Conservation (phyloP, 805 yeast species). For the Grigorovia yakushimaensis region DNA sequence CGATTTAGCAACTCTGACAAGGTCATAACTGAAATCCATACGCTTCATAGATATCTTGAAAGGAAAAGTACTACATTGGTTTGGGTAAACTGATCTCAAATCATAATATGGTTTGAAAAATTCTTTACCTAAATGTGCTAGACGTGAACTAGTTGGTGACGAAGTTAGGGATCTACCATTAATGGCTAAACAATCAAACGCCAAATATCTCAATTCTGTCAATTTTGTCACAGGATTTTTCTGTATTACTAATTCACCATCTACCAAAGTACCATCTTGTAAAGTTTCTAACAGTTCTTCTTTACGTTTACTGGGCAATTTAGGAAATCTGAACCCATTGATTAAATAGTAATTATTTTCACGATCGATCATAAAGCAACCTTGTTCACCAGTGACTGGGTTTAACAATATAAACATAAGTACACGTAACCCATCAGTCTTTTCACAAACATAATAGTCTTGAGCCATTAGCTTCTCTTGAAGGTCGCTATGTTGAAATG, state of each 20-base stretch:
- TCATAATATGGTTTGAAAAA: slow-evolving; percentile 76
- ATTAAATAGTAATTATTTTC: slow-evolving; percentile 78
- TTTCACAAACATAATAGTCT: slow-evolving; percentile 93
- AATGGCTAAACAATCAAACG: slow-evolving; percentile 84
- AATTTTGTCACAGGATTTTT: slow-evolving; percentile 42
- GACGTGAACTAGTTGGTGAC: slow-evolving; percentile 66
- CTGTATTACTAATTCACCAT: slow-evolving; percentile 86
- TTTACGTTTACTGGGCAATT: slow-evolving; percentile 26
- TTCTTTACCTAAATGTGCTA: slow-evolving; percentile 76
- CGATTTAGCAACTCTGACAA: slow-evolving; percentile 63
- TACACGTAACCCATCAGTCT: slow-evolving; percentile 87
- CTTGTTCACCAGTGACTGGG: slow-evolving; percentile 72
- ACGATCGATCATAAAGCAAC: slow-evolving; percentile 80
- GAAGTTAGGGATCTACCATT: slow-evolving; percentile 64
- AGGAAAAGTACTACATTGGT: slow-evolving; percentile 66
- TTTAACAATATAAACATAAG: slow-evolving; percentile 54
- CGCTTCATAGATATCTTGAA: slow-evolving; percentile 79
- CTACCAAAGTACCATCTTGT: slow-evolving; percentile 83
- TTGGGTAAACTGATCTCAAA: slow-evolving; percentile 60
- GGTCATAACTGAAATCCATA: slow-evolving; percentile 76
- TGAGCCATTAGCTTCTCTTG: slow-evolving; percentile 47
- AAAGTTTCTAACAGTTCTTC: slow-evolving; percentile 35
- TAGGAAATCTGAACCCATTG: slow-evolving; percentile 79
- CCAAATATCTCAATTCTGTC: slow-evolving; percentile 66
- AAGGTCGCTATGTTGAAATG: slow-evolving; percentile 71